phyloP scores from a whole-genome alignment of 2,329 filamentous ascomycete species.

The Trichoderma polysporum region DNA sequence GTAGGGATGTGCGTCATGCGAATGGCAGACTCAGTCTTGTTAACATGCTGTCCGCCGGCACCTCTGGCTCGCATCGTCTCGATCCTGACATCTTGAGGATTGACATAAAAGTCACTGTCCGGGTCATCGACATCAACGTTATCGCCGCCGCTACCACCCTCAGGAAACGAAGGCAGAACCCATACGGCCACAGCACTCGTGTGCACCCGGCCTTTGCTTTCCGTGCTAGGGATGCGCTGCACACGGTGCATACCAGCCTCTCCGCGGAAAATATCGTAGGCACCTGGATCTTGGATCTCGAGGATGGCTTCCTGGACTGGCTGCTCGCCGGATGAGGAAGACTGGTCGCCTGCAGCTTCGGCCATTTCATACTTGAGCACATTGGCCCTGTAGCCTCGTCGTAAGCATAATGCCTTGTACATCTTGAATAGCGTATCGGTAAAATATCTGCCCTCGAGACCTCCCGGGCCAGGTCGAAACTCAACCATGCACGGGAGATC shows the following conservation, averaged over 20 bases:
- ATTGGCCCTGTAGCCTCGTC: constrained; percentile 62
- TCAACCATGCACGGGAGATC: constrained; percentile 88
- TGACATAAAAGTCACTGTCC: constrained; percentile 86
- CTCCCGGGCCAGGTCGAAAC: constrained; percentile 87
- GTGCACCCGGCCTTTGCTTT: constrained; percentile 87
- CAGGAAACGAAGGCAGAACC: constrained; percentile 81
- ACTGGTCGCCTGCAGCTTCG: constrained; percentile 60
- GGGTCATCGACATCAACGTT: constrained; percentile 74
- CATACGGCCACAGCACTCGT: constrained; percentile 91
- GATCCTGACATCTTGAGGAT: constrained; percentile 74
- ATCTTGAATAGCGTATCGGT: constrained; percentile 84
- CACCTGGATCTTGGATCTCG: constrained; percentile 72
- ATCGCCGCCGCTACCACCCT: constrained; percentile 37
- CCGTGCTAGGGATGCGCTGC: constrained; percentile 87
- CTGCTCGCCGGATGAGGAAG: constrained; percentile 57
- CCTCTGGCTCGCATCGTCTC: constrained; percentile 93
- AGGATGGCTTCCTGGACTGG: constrained; percentile 85
- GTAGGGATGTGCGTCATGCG: constrained; percentile 89
- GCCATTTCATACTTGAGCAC: constrained; percentile 78
- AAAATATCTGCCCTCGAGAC: constrained; percentile 87
- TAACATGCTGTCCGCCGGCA: constrained; percentile 95
- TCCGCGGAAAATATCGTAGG: constrained; percentile 78
- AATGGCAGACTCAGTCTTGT: constrained; percentile 95
- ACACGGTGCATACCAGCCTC: constrained; percentile 96
- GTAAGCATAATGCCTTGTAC: constrained; percentile 78